Evolutionary conservation across 2,329 filamentous ascomycete species (phyloP).

Genomic region (Sporothrix humicola): DNA sequence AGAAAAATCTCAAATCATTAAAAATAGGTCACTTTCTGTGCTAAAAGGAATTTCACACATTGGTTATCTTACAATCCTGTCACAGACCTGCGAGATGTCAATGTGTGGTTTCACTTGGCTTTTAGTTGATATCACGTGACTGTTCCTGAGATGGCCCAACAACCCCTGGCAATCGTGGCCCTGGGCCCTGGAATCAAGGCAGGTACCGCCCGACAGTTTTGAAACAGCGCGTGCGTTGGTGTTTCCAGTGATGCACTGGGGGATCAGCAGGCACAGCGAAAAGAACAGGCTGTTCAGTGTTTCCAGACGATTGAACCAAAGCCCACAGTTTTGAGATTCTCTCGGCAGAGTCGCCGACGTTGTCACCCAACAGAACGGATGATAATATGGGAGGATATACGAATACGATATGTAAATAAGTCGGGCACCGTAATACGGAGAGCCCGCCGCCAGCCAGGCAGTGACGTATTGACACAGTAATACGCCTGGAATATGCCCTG

Average conservation of each 20-base stretch:
- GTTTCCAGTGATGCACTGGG: constrained; percentile 3
- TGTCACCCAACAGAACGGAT: neutral
- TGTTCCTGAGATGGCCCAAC: neutral
- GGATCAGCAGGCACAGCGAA: constrained; percentile 18
- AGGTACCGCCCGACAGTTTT: constrained; percentile 19
- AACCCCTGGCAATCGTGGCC: neutral
- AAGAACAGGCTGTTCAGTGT: constrained; percentile 14
- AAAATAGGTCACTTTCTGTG: too few species aligned
- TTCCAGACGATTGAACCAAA: neutral
- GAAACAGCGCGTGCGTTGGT: constrained; percentile 17
- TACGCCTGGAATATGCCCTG: neutral
- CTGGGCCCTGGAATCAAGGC: constrained; percentile 20
- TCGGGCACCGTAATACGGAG: constrained; percentile 10
- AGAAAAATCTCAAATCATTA: too few species aligned
- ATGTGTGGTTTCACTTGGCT: neutral
- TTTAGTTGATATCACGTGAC: neutral
- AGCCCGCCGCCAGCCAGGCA: neutral
- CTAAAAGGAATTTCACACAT: too few species aligned
- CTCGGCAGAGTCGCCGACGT: neutral
- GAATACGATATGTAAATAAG: neutral
- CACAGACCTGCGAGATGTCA: neutral
- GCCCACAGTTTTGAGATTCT: neutral
- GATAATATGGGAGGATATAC: constrained; percentile 13
- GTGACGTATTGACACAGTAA: neutral
- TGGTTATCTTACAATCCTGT: neutral